Evolutionary conservation across 805 yeast genomes (phyloP).

Genomic region (Limtongia smithiae): DNA sequence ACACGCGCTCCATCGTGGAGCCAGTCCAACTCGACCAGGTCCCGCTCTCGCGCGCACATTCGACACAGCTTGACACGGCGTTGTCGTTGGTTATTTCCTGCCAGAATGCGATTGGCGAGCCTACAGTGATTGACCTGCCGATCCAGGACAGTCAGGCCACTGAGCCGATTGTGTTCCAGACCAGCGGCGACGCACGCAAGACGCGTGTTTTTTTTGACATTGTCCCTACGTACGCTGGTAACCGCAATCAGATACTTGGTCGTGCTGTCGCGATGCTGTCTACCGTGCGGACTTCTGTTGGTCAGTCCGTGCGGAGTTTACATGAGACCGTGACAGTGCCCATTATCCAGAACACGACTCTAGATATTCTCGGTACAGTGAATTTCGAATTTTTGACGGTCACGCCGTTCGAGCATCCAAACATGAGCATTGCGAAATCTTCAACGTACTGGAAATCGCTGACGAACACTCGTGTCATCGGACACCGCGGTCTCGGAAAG

Average conservation of each 20-base stretch:
- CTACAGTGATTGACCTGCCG: constrained; percentile 74
- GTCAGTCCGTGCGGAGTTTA: constrained; percentile 62
- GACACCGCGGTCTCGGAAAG: constrained; percentile 94
- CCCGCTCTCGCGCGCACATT: constrained; percentile 69
- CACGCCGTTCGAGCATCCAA: constrained; percentile 67
- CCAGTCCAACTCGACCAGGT: constrained; percentile 69
- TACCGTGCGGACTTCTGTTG: constrained; percentile 61
- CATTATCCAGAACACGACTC: constrained; percentile 63
- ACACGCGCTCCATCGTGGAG: constrained; percentile 53
- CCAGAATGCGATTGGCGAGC: constrained; percentile 43
- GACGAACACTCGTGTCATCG: constrained; percentile 85
- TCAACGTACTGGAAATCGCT: constrained; percentile 90
- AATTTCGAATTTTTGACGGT: constrained; percentile 72
- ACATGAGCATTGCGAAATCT: constrained; percentile 58
- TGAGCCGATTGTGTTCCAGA: constrained; percentile 70
- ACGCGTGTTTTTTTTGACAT: constrained; percentile 73
- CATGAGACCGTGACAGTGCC: constrained; percentile 68
- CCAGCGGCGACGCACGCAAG: constrained; percentile 41
- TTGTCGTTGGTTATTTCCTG: constrained; percentile 66
- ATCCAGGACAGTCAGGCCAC: constrained; percentile 63
- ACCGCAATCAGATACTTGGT: constrained; percentile 55
- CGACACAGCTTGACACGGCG: constrained; percentile 87
- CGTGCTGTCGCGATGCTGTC: constrained; percentile 76
- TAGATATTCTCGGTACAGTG: constrained; percentile 73
- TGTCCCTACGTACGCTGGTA: constrained; percentile 68